Conservation (phyloP, 148 eudicot genomes). For the Polygonum aviculare region DNA sequence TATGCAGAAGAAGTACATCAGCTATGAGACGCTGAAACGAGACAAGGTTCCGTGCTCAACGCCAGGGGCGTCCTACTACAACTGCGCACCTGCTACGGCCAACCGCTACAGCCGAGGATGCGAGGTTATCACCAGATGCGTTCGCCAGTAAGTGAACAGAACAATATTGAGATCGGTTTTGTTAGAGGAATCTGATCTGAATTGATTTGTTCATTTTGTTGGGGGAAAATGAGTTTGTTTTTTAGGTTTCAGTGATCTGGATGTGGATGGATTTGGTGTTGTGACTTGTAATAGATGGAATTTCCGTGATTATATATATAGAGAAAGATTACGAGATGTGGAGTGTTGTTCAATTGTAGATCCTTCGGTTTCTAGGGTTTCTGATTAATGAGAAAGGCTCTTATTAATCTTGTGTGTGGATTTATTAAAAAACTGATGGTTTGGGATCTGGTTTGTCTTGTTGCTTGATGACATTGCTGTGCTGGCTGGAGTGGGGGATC, state of each 20-base stretch:
- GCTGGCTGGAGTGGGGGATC: not conserved
- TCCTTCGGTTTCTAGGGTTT: not conserved
- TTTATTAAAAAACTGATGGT: not conserved
- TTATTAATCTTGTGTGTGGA: not conserved
- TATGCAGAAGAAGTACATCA: conserved; percentile 53
- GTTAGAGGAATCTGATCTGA: not conserved
- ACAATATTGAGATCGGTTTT: not conserved
- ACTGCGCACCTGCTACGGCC: conserved; percentile 52
- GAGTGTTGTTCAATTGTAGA: not conserved
- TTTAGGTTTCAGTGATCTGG: not conserved
- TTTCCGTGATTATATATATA: not conserved
- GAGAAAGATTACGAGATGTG: not conserved
- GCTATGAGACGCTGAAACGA: conserved; percentile 76
- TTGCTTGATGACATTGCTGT: not conserved
- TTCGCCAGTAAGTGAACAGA: conserved; percentile 23
- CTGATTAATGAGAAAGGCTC: not conserved
- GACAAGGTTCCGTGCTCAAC: conserved; percentile 70
- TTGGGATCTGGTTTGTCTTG: not conserved
- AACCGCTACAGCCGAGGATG: conserved; percentile 77
- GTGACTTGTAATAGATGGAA: not conserved
- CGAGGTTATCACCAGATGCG: conserved; percentile 76
- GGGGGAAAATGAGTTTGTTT: no score
- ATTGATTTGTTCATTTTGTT: not conserved
- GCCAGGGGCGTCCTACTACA: conserved; percentile 90
- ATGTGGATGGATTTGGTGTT: not conserved